Base-by-base conservation (phyloP, 2,329 filamentous ascomycete species). In the Talaromyces sp. region DNA sequence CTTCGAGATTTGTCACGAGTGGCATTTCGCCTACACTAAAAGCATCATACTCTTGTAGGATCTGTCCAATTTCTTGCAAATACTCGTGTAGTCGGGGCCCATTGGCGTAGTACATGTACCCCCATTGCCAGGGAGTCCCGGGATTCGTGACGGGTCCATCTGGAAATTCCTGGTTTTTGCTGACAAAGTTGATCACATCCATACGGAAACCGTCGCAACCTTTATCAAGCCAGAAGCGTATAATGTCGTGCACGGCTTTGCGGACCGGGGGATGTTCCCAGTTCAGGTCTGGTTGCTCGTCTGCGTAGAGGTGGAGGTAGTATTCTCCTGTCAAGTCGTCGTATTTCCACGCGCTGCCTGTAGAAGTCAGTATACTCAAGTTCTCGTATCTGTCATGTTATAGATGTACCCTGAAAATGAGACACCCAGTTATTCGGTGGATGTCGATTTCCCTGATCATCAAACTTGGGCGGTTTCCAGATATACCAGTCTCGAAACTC, bases 231-330 rank as follows among this genome's bases (percentile, higher is more conserved):
- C 91, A 95, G 72, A 93, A 95, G 33, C 84, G 83, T 84, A 93
- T 89, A 5, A 88, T 82, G 16, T 84, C 83, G 72, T 92, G 89
- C 6, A 93, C 86, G 1, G 89, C 90, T 52, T 84, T 77, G 16
- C 90, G 83, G 0, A 89, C 84, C 9, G 83, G 84, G 0, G 81
- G 80, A 63, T 88, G 89, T 70, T 93, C 89, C 90, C 90, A 95
- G 76, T 95, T 95, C n/a, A 95, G 81, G 68, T 95, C 91, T 0
- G 91, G 91, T 72, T 93, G 91, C 66, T 90, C 86, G 5, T 83
- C 83, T 6, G 88, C 86, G 73, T 91, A 96, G 11, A 95, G 81
- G 65, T 89, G 86, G 0, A 93, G 83, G 69, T 91, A 93, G 73
- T 91, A 93, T 74, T 93, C 88, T 55, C 82, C 80, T 0, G 89